Percentiles rank a stretch among this genome's conserved stretches.
Evolutionary conservation across 2,329 filamentous ascomycete species (phyloP).

Genomic region (Alternaria arborescens): DNA sequence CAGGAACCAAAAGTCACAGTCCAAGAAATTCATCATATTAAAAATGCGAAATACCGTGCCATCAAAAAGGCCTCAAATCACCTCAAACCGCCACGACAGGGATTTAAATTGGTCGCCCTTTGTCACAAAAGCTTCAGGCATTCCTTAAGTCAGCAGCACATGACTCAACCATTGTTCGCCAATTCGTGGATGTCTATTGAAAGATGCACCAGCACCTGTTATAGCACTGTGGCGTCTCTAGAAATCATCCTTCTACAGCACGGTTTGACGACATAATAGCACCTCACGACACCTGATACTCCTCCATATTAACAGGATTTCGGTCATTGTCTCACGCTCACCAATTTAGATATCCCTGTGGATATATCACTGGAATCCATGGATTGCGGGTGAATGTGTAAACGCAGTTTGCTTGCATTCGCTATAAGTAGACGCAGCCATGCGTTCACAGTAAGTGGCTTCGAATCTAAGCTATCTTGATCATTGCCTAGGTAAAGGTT

Average conservation of each 20-base stretch:
- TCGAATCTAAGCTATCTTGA: neutral
- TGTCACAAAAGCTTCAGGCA: neutral
- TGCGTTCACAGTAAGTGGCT: neutral
- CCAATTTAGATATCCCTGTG: neutral
- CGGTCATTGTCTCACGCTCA: neutral
- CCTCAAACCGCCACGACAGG: constrained; percentile 8
- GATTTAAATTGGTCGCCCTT: neutral
- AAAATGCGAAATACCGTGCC: neutral
- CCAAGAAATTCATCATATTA: neutral
- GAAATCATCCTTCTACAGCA: neutral
- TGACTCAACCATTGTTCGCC: neutral
- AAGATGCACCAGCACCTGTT: neutral
- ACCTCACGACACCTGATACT: neutral
- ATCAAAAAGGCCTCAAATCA: constrained; percentile 3
- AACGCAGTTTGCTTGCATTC: neutral
- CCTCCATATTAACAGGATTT: neutral
- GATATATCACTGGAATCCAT: neutral
- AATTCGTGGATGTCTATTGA: neutral
- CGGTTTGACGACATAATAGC: neutral
- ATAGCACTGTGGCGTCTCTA: neutral
- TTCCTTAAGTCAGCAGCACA: neutral
- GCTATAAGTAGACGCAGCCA: neutral
- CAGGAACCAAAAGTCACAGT: neutral
- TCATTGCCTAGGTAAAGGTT: neutral
- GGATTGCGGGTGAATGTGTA: neutral